Base-by-base conservation (phyloP, 106 monocot genomes). In the Gastrodia elata region DNA sequence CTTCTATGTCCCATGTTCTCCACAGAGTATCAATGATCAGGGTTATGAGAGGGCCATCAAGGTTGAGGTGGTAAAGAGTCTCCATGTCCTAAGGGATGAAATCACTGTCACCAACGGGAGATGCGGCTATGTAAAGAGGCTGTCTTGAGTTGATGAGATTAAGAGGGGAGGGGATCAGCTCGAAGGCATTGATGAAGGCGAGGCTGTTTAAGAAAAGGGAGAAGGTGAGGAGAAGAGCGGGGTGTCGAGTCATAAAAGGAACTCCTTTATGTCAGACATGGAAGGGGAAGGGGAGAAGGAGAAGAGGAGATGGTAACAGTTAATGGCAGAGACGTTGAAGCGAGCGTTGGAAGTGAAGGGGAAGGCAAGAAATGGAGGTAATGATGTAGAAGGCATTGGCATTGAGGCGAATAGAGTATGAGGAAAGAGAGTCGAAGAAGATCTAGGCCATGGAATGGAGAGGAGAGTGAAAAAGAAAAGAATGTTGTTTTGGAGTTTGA, bases 291-390 rank as follows among this genome's bases (percentile, higher is more conserved):
- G 37, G 30, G 82, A 28, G 76, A 78, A 80, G 75, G 61, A 10
- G 74, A 57, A 9, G 25, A 85, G 80, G 52, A 91, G 71, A 39
- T 39, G 28, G 82, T 73, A 68, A 35, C 48, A 38, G 74, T 78
- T 58, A 48, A 49, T 43, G 39, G 86, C 86, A 38, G 70, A 74
- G 78, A 91, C 85, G 70, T 9, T 25, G 83, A 86, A 88, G 32
- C 18, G 24, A 56, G 86, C 83, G 57, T 74, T 25, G 65, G 86
- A 76, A 73, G 86, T 80, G 71, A 68, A 56, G 43, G 25, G 0
- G 43, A 84, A 80, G 85, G 75, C 73, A 75, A 41, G 77, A 91
- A 88, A 70, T 88, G 88, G 78, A 88, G 86, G 76, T 88, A 78
- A 88, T 67, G 64, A 88, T 70, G 74, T 85, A 72, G 30, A 76